A percentile compares a stretch with the other conserved stretches of the same genome.
Evolutionary conservation across 345 rosid species (phyloP).

Genomic region (thale cress (Arabidopsis thaliana)): DNA sequence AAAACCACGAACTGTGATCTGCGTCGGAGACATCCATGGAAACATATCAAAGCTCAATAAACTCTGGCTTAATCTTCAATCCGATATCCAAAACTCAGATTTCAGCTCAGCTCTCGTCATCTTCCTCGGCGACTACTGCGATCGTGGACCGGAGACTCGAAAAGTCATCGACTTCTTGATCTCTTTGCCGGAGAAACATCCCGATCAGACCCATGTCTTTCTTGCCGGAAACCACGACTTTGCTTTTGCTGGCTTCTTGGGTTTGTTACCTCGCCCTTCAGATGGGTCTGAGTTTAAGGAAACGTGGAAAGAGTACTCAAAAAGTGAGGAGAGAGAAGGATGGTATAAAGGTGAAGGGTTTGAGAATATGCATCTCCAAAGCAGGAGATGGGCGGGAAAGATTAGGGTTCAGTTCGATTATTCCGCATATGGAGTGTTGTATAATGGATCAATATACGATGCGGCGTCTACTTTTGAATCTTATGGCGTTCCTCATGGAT

Average conservation of each 20-base stretch:
- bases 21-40: slow-evolving; percentile 90
- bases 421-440: slow-evolving; percentile 54
- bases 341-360: slow-evolving; percentile 74
- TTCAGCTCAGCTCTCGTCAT: slow-evolving; percentile 70
- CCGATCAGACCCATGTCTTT: slow-evolving; percentile 65
- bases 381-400: slow-evolving; percentile 77
- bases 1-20: slow-evolving; percentile 52
- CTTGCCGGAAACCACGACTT: slow-evolving; percentile 82
- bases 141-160: slow-evolving; percentile 75
- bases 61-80: slow-evolving; percentile 76
- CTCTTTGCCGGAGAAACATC: slow-evolving; percentile 56
- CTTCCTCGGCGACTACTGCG: slow-evolving; percentile 93
- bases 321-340: slow-evolving; percentile 71
- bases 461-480: slow-evolving; percentile 77
- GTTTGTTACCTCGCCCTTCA: slow-evolving; percentile 55
- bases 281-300: slow-evolving; percentile 58
- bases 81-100: slow-evolving; percentile 47
- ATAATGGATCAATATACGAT: slow-evolving; percentile 73
- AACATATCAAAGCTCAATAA: slow-evolving; percentile 59
- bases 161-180: slow-evolving; percentile 68
- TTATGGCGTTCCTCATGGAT: slow-evolving; percentile 81
- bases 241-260: slow-evolving; percentile 72
- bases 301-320: slow-evolving; percentile 65
- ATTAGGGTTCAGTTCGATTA: slow-evolving; percentile 55
- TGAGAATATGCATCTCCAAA: slow-evolving; percentile 75